Conservation (phyloP, 2,329 filamentous ascomycete species). For the Stachybotrys elegans region DNA sequence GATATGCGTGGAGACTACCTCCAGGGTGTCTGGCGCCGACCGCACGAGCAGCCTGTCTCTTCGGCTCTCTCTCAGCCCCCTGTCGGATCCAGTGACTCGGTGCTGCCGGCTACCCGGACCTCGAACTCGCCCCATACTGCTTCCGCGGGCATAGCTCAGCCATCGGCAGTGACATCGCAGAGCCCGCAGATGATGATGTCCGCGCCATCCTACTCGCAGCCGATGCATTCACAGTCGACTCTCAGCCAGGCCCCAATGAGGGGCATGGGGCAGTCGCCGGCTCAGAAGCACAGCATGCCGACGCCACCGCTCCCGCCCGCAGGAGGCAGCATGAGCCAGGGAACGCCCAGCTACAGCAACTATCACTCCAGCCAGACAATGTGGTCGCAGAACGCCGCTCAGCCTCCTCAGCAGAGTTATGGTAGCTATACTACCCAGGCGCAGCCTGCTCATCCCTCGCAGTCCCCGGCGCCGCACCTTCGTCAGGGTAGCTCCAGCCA, state of each 20-base stretch:
- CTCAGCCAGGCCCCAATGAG: slow-evolving; percentile 69
- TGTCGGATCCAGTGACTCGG: slow-evolving; percentile 36
- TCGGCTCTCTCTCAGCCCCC: slow-evolving; percentile 42
- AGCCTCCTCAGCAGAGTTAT: slow-evolving; percentile 52
- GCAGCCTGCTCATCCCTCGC: slow-evolving; percentile 45
- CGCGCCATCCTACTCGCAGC: slow-evolving; percentile 62
- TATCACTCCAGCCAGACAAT: slow-evolving; percentile 56
- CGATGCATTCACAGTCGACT: slow-evolving; percentile 65
- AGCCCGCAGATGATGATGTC: slow-evolving; percentile 64
- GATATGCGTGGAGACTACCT: slow-evolving; percentile 75
- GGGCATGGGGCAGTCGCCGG: slow-evolving; percentile 50
- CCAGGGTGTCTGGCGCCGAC: slow-evolving; percentile 74
- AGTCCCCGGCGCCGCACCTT: slow-evolving; percentile 55
- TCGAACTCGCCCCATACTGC: slow-evolving; percentile 55
- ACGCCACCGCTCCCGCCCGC: slow-evolving; percentile 54
- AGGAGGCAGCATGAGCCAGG: slow-evolving; percentile 45
- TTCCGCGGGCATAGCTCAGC: slow-evolving; percentile 49
- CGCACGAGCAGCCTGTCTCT: slow-evolving; percentile 67
- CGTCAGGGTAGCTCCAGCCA: slow-evolving; percentile 52
- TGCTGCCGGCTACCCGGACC: slow-evolving; percentile 45
- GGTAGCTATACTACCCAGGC: slow-evolving; percentile 49
- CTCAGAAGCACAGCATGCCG: slow-evolving; percentile 62
- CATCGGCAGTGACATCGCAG: slow-evolving; percentile 54
- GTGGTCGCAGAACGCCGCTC: slow-evolving; percentile 64
- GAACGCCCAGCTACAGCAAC: slow-evolving; percentile 53